phyloP scores from a whole-genome alignment of 352 stramenopile genomes.

The Phytophthora litchii region DNA sequence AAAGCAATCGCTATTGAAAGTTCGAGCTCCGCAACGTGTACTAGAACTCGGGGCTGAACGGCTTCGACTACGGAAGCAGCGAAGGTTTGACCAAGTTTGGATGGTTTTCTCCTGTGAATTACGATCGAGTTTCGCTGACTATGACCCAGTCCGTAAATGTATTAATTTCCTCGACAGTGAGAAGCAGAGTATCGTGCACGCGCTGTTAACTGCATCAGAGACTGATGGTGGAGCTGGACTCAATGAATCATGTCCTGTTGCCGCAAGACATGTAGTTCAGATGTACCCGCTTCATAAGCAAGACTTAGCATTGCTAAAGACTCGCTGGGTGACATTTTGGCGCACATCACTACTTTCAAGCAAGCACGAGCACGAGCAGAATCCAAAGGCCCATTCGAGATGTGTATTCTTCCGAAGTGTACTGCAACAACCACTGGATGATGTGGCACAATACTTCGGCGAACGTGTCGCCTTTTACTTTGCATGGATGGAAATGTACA shows the following conservation, averaged over 20 bases:
- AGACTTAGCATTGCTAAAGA: slow-evolving; percentile 61
- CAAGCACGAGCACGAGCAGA: slow-evolving; percentile 14
- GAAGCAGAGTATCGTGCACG: slow-evolving; percentile 82
- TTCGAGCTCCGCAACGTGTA: slow-evolving; percentile 67
- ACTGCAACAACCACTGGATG: slow-evolving; percentile 82
- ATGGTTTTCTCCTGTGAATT: slow-evolving; percentile 79
- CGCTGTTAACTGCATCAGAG: slow-evolving; percentile 55
- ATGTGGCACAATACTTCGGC: slow-evolving; percentile 91
- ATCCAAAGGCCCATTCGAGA: not conserved
- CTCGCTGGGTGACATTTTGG: slow-evolving; percentile 88
- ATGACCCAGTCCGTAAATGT: slow-evolving; percentile 38
- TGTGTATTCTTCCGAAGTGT: slow-evolving; percentile 36
- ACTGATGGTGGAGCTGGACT: slow-evolving; percentile 61
- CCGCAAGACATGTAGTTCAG: slow-evolving; percentile 69
- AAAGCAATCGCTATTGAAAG: slow-evolving; percentile 79
- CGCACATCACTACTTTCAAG: slow-evolving; percentile 22
- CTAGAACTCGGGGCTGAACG: slow-evolving; percentile 75
- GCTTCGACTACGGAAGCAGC: slow-evolving; percentile 66
- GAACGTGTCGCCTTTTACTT: slow-evolving; percentile 94
- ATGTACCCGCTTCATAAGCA: slow-evolving; percentile 92
- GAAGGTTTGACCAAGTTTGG: slow-evolving; percentile 76
- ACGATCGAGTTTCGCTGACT: slow-evolving; percentile 73
- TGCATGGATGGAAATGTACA: slow-evolving; percentile 93
- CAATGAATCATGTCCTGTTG: slow-evolving; percentile 73
- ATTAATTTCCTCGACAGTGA: slow-evolving; percentile 82